A percentile compares a stretch with the other conserved stretches of the same genome.
phyloP scores from a whole-genome alignment of 2,329 filamentous ascomycete genomes.

The Chaetomium sp. region DNA sequence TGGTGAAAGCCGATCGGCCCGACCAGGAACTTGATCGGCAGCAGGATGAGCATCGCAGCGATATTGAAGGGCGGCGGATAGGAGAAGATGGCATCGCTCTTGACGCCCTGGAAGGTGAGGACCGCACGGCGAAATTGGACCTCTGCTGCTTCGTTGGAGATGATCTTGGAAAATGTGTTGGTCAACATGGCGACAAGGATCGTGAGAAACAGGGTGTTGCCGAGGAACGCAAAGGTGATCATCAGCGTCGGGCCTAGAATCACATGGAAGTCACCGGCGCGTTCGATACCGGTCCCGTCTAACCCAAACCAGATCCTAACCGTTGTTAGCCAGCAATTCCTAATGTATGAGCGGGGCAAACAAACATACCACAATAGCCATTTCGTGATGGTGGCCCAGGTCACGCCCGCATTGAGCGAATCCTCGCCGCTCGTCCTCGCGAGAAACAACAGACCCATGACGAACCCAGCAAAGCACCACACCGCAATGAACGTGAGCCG shows the following conservation, averaged over 20 bases:
- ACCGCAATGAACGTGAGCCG: constrained; percentile 59
- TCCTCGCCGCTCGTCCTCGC: constrained; percentile 16
- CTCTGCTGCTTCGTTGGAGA: constrained; percentile 62
- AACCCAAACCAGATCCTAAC: constrained; percentile 66
- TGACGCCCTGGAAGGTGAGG: constrained; percentile 67
- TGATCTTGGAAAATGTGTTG: constrained; percentile 65
- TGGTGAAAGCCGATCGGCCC: constrained; percentile 62
- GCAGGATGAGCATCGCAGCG: constrained; percentile 53
- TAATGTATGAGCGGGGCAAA: too few relatives aligned
- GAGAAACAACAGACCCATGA: constrained; percentile 64
- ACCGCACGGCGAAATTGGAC: constrained; percentile 67
- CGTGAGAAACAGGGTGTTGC: constrained; percentile 68
- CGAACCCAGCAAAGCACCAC: constrained; percentile 65
- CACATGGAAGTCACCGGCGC: constrained; percentile 54
- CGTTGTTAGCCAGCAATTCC: not conserved
- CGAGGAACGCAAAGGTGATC: constrained; percentile 66
- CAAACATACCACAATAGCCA: constrained; percentile 60
- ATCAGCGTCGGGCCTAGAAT: constrained; percentile 62
- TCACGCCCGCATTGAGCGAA: constrained; percentile 19
- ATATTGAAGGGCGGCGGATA: constrained; percentile 68
- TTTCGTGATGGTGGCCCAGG: constrained; percentile 55
- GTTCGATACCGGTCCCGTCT: constrained; percentile 52
- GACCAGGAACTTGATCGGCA: constrained; percentile 59
- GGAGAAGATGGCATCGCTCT: constrained; percentile 63
- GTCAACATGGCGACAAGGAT: constrained; percentile 68